These are phyloP conservation scores for Suillus americanus DNA, from an alignment of 768 basidiomycete genomes.

Conservation along the genomic window DNA sequence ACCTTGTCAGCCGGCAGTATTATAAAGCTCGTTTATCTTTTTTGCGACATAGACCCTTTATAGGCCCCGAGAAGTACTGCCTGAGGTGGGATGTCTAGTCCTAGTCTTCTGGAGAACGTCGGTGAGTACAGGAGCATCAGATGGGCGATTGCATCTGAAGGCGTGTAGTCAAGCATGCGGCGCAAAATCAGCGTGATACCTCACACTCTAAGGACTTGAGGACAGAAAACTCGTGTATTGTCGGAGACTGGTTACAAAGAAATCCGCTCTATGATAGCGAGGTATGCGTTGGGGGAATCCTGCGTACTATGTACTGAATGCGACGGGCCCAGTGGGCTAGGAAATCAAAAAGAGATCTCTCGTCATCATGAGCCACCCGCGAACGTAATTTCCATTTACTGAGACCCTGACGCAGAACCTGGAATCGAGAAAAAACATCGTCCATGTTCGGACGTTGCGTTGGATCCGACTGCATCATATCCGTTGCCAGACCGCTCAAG, in stretches of 20 bases:
- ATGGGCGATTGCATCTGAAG: no score
- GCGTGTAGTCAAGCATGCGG: no score
- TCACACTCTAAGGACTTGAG: no score
- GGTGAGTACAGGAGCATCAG: no score
- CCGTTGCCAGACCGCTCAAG: slow-evolving; percentile 27
- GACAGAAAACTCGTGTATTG: neutral
- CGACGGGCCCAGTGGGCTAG: slow-evolving; percentile 16
- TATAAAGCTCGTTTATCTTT: no score
- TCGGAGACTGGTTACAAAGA: neutral
- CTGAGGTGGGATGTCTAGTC: no score
- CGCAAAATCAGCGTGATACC: no score
- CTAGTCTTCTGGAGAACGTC: no score
- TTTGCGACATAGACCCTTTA: no score
- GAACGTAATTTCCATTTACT: slow-evolving; percentile 26
- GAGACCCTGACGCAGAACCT: slow-evolving; percentile 9
- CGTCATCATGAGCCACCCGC: slow-evolving; percentile 20
- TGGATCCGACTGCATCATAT: slow-evolving; percentile 37
- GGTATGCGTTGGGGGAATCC: slow-evolving; percentile 12
- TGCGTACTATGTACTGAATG: slow-evolving; percentile 12
- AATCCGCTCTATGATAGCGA: neutral
- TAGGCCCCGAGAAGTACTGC: no score
- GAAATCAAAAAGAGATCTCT: slow-evolving; percentile 7
- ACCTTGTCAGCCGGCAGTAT: no score
- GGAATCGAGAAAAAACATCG: slow-evolving; percentile 24
- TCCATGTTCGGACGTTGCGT: slow-evolving; percentile 29